Base-by-base conservation (phyloP, 495 filamentous ascomycete species). In the Daldinia childiae region DNA sequence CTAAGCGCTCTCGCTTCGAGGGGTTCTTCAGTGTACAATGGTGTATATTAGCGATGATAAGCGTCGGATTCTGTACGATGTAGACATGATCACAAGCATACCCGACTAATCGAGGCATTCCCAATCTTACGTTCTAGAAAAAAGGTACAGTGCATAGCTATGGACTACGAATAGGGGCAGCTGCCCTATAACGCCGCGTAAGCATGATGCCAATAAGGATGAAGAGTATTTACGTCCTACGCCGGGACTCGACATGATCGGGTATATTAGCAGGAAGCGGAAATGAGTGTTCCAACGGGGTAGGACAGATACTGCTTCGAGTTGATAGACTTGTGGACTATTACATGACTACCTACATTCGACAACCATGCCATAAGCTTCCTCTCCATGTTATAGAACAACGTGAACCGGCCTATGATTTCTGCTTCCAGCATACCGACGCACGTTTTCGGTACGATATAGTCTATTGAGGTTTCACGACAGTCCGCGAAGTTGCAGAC, bases 31-130 rank as follows among this genome's bases (percentile, higher is more conserved):
- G 9, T 68, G 65, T 65, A 65, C 41, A 62, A 58, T 26, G 50
- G 7, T 73, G 64, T 73, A 73, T 65, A 41, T 64, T 73, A 73
- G 48, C 48, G 12, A 68, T 41, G 48, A 64, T 8, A 38, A 43
- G 14, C 45, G 26, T 68, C 45, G 58, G 43, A 56, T 29, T 52
- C 56, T 72, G 61, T 64, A 68, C 50, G 32, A 72, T 65, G 66
- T 11, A 51, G 24, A 61, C 15, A 39, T 30, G 24, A 39, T 68
- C 34, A 64, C 48, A 38, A 61, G 45, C 57, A 68, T 64, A 72
- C 38, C 64, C 32, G 30, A 51, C 50, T 64, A 58, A 67, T 39
- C 27, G 26, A 70, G 24, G 29, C 36, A 21, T 64, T 63, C 38
- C 62, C 24, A 52, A 24, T 43, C 45, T 36, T 2, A 48, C 12